Percentiles rank a stretch among this genome's conserved stretches.
Evolutionary conservation across 371 early-diverging fungal genomes (phyloP).

Genomic region (Rhizopus delemar): DNA sequence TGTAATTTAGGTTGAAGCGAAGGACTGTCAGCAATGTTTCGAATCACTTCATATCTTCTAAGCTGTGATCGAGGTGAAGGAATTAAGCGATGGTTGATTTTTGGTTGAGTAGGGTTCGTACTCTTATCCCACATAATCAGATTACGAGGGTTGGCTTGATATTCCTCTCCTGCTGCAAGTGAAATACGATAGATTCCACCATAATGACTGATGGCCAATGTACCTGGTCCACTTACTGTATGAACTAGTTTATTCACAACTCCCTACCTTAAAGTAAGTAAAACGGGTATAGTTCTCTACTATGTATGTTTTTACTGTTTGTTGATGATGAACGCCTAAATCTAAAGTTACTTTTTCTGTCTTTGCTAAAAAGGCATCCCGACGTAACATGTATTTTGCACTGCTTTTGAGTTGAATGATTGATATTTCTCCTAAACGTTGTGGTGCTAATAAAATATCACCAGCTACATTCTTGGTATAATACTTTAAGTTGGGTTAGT

Average conservation of each 20-base stretch:
- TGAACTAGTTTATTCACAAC: constrained; percentile 64
- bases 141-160: constrained; percentile 70
- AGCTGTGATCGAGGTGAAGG: constrained; percentile 45
- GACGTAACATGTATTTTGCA: constrained; percentile 66
- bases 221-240: constrained; percentile 69
- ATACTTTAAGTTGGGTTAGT: constrained; percentile 37
- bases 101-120: constrained; percentile 40
- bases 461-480: constrained; percentile 58
- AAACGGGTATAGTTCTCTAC: background rate
- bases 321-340: constrained; percentile 42
- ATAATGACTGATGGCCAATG: constrained; percentile 69
- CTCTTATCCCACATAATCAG: constrained; percentile 60
- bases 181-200: constrained; percentile 75
- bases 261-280: constrained; percentile 43
- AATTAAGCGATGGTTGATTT: constrained; percentile 29
- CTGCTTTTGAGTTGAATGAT: constrained; percentile 63
- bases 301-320: constrained; percentile 15
- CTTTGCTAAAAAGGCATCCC: constrained; percentile 70
- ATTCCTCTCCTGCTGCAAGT: constrained; percentile 69
- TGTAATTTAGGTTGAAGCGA: constrained; percentile 51
- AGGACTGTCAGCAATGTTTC: constrained; percentile 51
- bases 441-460: constrained; percentile 72
- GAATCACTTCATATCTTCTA: constrained; percentile 37
- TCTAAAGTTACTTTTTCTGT: constrained; percentile 64
- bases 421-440: constrained; percentile 65